Evolutionary conservation across 106 monocot species (phyloP).

Genomic region (Platanthera guangdongensis): DNA sequence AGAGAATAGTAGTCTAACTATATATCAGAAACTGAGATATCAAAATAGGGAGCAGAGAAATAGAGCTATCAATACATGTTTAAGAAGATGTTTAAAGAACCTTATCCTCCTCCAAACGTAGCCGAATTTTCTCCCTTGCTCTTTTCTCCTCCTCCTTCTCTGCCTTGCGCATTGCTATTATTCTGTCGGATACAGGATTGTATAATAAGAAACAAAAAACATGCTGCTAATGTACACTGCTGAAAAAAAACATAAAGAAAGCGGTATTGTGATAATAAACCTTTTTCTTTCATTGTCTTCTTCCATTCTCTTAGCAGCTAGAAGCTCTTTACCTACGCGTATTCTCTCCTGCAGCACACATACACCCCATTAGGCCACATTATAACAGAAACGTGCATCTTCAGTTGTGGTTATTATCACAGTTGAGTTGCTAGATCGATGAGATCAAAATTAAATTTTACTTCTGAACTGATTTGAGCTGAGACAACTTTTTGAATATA

Average conservation of each 20-base stretch:
- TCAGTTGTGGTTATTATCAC: neutral
- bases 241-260: neutral
- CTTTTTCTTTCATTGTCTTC: slow-evolving; percentile 96
- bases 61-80: too few species aligned
- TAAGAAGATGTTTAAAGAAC: slow-evolving; percentile 15
- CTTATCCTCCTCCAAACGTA: slow-evolving; percentile 91
- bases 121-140: slow-evolving; percentile 94
- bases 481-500: too few species aligned
- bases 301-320: slow-evolving; percentile 89
- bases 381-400: neutral
- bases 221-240: neutral
- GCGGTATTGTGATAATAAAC: slow-evolving; percentile 20
- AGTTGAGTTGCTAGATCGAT: neutral
- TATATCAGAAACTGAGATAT: too few species aligned
- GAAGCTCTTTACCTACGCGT: slow-evolving; percentile 83
- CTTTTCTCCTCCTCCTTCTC: slow-evolving; percentile 98
- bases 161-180: slow-evolving; percentile 61
- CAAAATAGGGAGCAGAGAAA: too few species aligned
- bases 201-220: neutral
- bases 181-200: slow-evolving; percentile 26
- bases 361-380: neutral
- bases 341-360: slow-evolving; percentile 68
- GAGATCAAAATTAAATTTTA: too few species aligned
- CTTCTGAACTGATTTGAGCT: too few species aligned
- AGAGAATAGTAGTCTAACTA: too few species aligned